phyloP scores from a whole-genome alignment of 2,329 filamentous ascomycete genomes.

The Xylaria sp. region DNA sequence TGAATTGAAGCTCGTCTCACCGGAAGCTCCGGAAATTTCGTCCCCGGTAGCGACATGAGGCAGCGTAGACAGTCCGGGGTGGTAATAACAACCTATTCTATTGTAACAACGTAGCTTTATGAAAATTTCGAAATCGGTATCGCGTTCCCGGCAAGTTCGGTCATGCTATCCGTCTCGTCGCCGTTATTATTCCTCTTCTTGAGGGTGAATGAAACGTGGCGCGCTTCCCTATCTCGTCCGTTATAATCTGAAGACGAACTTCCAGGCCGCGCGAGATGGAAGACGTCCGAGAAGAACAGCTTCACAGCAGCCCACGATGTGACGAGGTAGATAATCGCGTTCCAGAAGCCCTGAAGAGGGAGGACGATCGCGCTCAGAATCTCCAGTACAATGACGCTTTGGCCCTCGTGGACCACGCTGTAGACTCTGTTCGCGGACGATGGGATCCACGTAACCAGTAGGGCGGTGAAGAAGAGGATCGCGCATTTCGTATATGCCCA shows the following conservation, averaged over 20 bases:
- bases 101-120: not conserved
- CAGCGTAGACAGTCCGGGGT: not conserved
- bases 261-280: slow-evolving; percentile 42
- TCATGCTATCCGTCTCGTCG: slow-evolving; percentile 64
- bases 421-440: slow-evolving; percentile 83
- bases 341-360: slow-evolving; percentile 87
- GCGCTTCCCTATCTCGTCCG: slow-evolving; percentile 32
- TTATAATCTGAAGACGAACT: slow-evolving; percentile 39
- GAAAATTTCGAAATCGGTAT: slow-evolving; percentile 51
- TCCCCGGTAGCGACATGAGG: not conserved
- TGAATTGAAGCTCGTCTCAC: not conserved
- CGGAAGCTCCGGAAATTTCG: not conserved
- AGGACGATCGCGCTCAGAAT: slow-evolving; percentile 79
- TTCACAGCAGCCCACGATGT: slow-evolving; percentile 75
- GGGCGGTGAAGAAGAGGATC: slow-evolving; percentile 76
- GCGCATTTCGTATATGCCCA: slow-evolving; percentile 78
- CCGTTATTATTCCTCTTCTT: slow-evolving; percentile 49
- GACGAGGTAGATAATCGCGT: slow-evolving; percentile 78
- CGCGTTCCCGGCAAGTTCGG: slow-evolving; percentile 56
- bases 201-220: slow-evolving; percentile 51
- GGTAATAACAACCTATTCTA: slow-evolving; percentile 9
- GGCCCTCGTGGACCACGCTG: slow-evolving; percentile 67
- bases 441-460: slow-evolving; percentile 80
- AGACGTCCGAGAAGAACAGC: slow-evolving; percentile 56
- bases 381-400: slow-evolving; percentile 69